Evolutionary conservation across 805 yeast species (phyloP).

Genomic region (Grigorovia humatica): DNA sequence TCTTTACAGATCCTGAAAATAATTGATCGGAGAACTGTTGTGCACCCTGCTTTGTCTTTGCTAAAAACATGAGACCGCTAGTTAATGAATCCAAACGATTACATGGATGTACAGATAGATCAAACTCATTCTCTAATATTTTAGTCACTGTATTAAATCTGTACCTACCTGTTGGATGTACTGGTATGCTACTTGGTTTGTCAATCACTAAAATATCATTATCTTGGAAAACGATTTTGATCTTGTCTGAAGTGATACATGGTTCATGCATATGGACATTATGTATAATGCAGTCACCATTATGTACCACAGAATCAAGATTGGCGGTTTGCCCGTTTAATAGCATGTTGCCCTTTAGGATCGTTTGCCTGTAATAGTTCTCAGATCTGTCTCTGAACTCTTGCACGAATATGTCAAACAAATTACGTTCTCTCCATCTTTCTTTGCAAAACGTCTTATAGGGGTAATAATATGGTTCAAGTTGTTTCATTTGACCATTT

Average conservation of each 20-base stretch:
- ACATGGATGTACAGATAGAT: slow-evolving; percentile 68
- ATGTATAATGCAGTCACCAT: slow-evolving; percentile 79
- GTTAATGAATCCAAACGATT: slow-evolving; percentile 85
- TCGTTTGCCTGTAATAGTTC: slow-evolving; percentile 51
- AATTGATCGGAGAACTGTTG: slow-evolving; percentile 63
- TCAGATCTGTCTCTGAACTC: slow-evolving; percentile 74
- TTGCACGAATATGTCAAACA: slow-evolving; percentile 67
- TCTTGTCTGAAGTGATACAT: slow-evolving; percentile 48
- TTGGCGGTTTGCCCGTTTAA: slow-evolving; percentile 59
- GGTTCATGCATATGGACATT: slow-evolving; percentile 86
- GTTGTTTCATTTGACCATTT: slow-evolving; percentile 42
- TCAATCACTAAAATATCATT: slow-evolving; percentile 73
- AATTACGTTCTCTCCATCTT: slow-evolving; percentile 80
- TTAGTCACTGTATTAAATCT: slow-evolving; percentile 67
- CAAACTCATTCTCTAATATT: slow-evolving; percentile 55
- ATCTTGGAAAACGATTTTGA: slow-evolving; percentile 62
- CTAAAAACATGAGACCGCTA: slow-evolving; percentile 87
- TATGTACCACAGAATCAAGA: slow-evolving; percentile 53
- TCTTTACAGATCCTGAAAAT: slow-evolving; percentile 61
- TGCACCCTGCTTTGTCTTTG: slow-evolving; percentile 71
- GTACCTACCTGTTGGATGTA: slow-evolving; percentile 88
- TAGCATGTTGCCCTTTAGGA: slow-evolving; percentile 57
- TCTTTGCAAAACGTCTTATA: slow-evolving; percentile 84
- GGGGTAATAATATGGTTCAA: slow-evolving; percentile 79
- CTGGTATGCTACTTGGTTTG: slow-evolving; percentile 92